phyloP scores from a whole-genome alignment of 2,329 filamentous ascomycete genomes.

The Neocucurbitaria cava region DNA sequence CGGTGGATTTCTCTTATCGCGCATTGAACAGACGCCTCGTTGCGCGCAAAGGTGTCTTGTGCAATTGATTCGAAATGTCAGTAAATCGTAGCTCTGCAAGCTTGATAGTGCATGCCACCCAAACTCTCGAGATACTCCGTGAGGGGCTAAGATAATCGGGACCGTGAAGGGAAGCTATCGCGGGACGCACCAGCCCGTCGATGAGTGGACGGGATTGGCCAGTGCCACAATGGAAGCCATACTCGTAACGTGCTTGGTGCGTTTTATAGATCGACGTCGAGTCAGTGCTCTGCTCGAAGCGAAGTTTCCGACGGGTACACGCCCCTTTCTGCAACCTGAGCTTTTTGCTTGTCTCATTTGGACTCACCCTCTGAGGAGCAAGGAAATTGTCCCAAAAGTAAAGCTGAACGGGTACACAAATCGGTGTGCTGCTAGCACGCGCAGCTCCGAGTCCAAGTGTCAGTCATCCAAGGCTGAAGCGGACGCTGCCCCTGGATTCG shows the following conservation, averaged over 20 bases:
- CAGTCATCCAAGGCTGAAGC: constrained; percentile 10
- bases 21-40: not conserved
- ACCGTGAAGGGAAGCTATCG: constrained; percentile 29
- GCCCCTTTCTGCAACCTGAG: constrained; percentile 22
- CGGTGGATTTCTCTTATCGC: not conserved
- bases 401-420: constrained; percentile 6
- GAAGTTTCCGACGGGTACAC: constrained; percentile 29
- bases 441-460: constrained; percentile 15
- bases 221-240: constrained; percentile 25
- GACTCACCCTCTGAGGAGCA: constrained; percentile 21
- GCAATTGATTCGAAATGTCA: constrained; percentile 1
- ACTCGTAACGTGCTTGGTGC: constrained; percentile 21
- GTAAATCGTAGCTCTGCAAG: not conserved
- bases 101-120: constrained; percentile 10
- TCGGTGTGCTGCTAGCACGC: constrained; percentile 12
- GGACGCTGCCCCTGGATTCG: constrained; percentile 20
- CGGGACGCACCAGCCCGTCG: constrained; percentile 38
- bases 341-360: constrained; percentile 32
- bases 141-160: constrained; percentile 18
- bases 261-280: constrained; percentile 35
- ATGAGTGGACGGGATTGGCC: constrained; percentile 33
- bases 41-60: constrained; percentile 2
- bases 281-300: constrained; percentile 34
- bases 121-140: not conserved
- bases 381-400: constrained; percentile 11